phyloP scores from a whole-genome alignment of 1,139 yeast species.

The Eremothecium coryli region DNA sequence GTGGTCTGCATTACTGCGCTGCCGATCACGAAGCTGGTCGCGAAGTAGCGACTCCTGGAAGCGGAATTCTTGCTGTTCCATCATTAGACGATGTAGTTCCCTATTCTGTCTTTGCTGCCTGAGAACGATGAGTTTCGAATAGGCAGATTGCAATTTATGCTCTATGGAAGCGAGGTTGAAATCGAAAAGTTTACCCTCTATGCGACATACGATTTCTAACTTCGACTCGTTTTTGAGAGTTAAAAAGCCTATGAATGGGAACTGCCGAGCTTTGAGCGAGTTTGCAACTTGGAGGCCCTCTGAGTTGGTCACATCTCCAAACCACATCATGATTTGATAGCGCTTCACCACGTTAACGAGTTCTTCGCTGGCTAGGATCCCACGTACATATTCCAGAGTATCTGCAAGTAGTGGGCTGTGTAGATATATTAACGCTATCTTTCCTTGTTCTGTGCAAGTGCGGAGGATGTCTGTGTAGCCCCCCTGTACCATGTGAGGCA shows the following conservation, averaged over 20 bases:
- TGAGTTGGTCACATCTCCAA: conserved; percentile 63
- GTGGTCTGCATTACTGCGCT: conserved; percentile 22
- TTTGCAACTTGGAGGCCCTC: conserved; percentile 83
- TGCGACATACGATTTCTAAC: conserved; percentile 55
- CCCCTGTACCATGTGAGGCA: conserved; percentile 15
- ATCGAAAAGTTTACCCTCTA: conserved; percentile 47
- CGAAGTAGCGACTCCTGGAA: conserved; percentile 55
- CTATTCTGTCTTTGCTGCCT: conserved; percentile 55
- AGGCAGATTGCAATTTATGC: conserved; percentile 43
- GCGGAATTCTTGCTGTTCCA: conserved; percentile 71
- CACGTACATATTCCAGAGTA: conserved; percentile 44
- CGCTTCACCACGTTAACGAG: conserved; percentile 43
- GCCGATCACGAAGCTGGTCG: conserved; percentile 34
- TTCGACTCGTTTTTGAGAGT: conserved; percentile 47
- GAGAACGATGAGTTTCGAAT: conserved; percentile 50
- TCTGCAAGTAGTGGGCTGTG: conserved; percentile 69
- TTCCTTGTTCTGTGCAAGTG: conserved; percentile 23
- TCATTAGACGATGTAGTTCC: conserved; percentile 49
- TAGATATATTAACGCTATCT: conserved; percentile 61
- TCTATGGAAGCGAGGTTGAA: conserved; percentile 31
- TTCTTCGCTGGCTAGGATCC: conserved; percentile 44
- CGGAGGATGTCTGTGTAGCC: conserved; percentile 24
- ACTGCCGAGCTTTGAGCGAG: conserved; percentile 59
- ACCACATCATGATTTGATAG: conserved; percentile 65
- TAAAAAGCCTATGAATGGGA: conserved; percentile 70